A percentile compares a stretch with the other conserved stretches of the same genome.
These are phyloP conservation scores for Naganishia vaughanmartiniae DNA, from an alignment of 768 basidiomycete species.

Conservation along the genomic window DNA sequence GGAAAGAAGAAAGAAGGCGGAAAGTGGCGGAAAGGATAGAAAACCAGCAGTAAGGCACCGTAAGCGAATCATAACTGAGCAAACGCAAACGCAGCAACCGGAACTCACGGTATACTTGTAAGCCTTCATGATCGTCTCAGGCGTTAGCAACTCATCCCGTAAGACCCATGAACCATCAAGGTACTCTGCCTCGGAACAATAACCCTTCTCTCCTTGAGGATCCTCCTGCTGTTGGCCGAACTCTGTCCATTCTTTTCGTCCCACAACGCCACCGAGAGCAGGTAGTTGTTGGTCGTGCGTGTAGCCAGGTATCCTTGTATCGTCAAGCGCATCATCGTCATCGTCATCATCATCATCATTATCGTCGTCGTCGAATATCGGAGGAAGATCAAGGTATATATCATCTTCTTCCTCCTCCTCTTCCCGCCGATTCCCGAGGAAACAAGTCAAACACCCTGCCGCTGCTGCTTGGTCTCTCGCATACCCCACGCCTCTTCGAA, in stretches of 20 bases:
- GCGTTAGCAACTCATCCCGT: background rate
- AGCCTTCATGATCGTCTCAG: background rate
- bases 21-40: too few relatives aligned
- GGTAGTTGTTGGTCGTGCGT: background rate
- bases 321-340: background rate
- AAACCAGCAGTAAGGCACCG: too few relatives aligned
- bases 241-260: background rate
- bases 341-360: background rate
- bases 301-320: background rate
- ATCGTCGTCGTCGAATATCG: background rate
- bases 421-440: background rate
- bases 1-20: background rate
- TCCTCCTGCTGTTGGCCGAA: background rate
- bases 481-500: too few relatives aligned
- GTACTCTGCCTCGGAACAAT: conserved; percentile 9
- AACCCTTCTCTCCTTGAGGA: background rate
- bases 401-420: background rate
- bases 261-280: too few relatives aligned
- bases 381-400: background rate
- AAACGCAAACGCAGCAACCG: background rate
- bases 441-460: background rate
- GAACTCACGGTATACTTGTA: conserved; percentile 3
- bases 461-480: too few relatives aligned
- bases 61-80: too few relatives aligned
- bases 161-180: background rate